phyloP scores from a whole-genome alignment of 169 alveolate genomes.

The Pseudocohnilembus persalinus region DNA sequence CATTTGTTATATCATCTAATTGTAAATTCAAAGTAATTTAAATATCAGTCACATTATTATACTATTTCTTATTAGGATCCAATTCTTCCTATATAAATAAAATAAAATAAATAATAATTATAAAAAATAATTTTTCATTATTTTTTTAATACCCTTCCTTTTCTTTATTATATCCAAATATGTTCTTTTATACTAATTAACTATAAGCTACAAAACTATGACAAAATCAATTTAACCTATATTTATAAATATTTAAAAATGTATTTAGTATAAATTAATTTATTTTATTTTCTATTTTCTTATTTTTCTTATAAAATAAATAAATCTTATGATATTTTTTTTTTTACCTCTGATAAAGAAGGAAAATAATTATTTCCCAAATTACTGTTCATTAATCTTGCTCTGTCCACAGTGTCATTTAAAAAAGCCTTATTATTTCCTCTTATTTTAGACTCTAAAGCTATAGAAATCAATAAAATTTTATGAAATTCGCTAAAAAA shows the following conservation, averaged over 20 bases:
- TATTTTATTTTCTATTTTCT: no score
- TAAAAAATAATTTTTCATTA: background rate
- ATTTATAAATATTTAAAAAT: no score
- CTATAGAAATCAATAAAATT: slow-evolving; percentile 22
- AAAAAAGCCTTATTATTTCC: slow-evolving; percentile 3
- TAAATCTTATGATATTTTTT: no score
- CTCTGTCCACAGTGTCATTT: background rate
- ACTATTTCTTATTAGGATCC: slow-evolving; percentile 6
- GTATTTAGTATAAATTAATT: background rate
- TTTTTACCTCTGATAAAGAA: background rate
- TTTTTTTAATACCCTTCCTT: background rate
- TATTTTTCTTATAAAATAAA: no score
- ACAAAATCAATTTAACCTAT: background rate
- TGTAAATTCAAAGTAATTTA: background rate
- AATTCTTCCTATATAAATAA: background rate
- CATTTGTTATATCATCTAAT: slow-evolving; percentile 22
- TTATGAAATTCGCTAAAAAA: slow-evolving; percentile 11
- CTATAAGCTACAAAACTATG: background rate
- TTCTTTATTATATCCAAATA: background rate
- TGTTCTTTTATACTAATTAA: slow-evolving; percentile 3
- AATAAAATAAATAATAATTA: background rate
- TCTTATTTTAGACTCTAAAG: slow-evolving; percentile 30
- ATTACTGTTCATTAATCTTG: background rate
- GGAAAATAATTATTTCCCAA: background rate
- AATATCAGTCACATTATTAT: slow-evolving; percentile 8